These are phyloP conservation scores for Jimgerdemannia flammicorona DNA, from an alignment of 192 early-diverging fungal genomes.

Conservation along the genomic window DNA sequence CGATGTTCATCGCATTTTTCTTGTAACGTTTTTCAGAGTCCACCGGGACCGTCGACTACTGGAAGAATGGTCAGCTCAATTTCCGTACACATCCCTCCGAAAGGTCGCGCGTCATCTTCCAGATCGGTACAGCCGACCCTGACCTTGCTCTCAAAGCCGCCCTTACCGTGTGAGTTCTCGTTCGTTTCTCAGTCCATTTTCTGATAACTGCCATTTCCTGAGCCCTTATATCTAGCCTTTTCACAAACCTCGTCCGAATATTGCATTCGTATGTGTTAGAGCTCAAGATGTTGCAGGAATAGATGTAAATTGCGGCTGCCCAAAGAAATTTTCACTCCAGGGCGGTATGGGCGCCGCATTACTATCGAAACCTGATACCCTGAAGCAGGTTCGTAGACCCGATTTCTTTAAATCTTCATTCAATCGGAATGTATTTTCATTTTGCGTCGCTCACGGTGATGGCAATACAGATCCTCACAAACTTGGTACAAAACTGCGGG, in stretches of 20 bases:
- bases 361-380: conserved; percentile 75
- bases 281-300: conserved; percentile 83
- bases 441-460: neutral
- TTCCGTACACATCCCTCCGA: conserved; percentile 80
- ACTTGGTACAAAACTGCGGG: conserved; percentile 65
- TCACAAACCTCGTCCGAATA: neutral
- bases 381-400: conserved; percentile 51
- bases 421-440: neutral
- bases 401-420: conserved; percentile 1
- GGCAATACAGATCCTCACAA: conserved; percentile 53
- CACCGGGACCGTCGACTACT: conserved; percentile 78
- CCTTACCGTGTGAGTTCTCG: conserved; percentile 57
- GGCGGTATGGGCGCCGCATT: conserved; percentile 95
- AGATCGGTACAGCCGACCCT: conserved; percentile 88
- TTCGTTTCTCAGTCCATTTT: neutral
- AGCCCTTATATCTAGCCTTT: no score
- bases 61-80: conserved; percentile 52
- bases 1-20: no score
- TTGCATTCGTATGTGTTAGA: conserved; percentile 30
- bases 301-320: conserved; percentile 98
- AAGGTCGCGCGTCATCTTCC: conserved; percentile 77
- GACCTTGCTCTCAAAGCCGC: conserved; percentile 86
- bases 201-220: neutral
- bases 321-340: conserved; percentile 91
- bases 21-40: conserved; percentile 20